Conservation (phyloP, 345 rosid genomes). For the Boechera stricta region DNA sequence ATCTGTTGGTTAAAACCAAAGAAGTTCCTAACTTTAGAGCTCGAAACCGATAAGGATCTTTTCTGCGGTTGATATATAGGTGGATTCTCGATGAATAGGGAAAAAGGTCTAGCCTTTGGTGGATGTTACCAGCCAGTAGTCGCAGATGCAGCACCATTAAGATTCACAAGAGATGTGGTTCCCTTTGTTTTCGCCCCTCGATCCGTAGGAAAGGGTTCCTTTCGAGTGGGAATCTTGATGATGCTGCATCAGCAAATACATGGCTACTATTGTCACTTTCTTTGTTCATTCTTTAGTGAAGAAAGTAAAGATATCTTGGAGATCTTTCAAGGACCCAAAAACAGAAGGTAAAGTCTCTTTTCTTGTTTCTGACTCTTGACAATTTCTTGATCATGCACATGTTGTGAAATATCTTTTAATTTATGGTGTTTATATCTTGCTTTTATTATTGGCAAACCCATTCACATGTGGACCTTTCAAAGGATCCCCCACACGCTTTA, state of each 20-base stretch:
- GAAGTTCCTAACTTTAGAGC: conserved; percentile 24
- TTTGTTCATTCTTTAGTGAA: conserved; percentile 27
- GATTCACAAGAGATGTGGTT: conserved; percentile 70
- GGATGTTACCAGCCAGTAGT: conserved; percentile 62
- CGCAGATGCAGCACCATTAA: conserved; percentile 92
- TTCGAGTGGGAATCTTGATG: conserved; percentile 97
- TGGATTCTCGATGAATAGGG: conserved; percentile 31
- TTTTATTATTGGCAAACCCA: conserved; percentile 28
- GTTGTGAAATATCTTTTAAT: conserved; percentile 32
- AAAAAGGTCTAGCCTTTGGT: conserved; percentile 31
- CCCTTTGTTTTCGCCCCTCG: conserved; percentile 25
- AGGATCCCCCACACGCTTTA: conserved; percentile 32
- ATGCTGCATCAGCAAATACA: conserved; percentile 96
- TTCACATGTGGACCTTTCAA: conserved; percentile 35
- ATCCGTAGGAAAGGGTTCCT: conserved; percentile 39
- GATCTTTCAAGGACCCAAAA: conserved; percentile 35
- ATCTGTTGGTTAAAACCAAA: conserved; percentile 14
- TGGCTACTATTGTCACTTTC: conserved; percentile 34
- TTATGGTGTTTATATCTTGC: conserved; percentile 27
- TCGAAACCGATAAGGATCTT: conserved; percentile 1
- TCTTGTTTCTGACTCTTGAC: conserved; percentile 18
- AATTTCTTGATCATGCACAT: conserved; percentile 28
- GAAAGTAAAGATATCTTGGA: conserved; percentile 23
- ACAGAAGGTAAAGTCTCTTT: conserved; percentile 34
- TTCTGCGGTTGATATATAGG: conserved; percentile 6